Evolutionary conservation across 805 yeast species (phyloP), one percentile per base, ranked within the genome.

Genomic region (Cyberlindnera americana): DNA sequence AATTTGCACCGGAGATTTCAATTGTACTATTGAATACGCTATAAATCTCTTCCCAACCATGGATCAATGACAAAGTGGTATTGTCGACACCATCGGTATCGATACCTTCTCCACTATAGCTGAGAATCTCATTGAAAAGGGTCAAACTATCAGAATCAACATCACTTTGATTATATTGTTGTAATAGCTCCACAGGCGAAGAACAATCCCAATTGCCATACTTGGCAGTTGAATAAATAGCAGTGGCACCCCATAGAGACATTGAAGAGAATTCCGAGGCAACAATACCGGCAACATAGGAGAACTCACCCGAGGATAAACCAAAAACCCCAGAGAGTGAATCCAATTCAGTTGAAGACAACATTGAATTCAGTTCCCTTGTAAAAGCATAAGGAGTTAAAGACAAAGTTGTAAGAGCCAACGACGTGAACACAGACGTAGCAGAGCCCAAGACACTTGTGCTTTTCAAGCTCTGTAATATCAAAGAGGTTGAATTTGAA

Each of bases 191-290:
- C 2, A 45, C 53, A 4, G 57, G 54, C 18, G 45, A 42, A 3
- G 45, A 13, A 35, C 67, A 62, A 17, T 56, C 49, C 49, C 55
- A 44, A 11, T 56, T 47, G 1, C 59, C 61, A 38, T 47, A 56
- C 25, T 49, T 37, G n/a, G 61, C 47, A 3, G 54, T 38, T 12
- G 52, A 49, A 32, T 57, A 41, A 26, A 59, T 49, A 14, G 50
- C 46, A 17, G 45, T 48, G 15, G 54, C 51, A 19, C 58, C 44
- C 56, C 54, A 48, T 11, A 52, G 38, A 2, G 35, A 37, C n/a
- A 57, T 32, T 2, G 57, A 43, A 5, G 51, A 21, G 6, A 49
- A 15, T 40, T 62, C 65, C 21, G 43, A 27, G 3, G 31, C 23
- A 3, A 43, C 11, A 3, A 52, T 9, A 17, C 47, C 41, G 6